Conservation (phyloP, 768 basidiomycete species). For the Leccinum pellstonianum region DNA sequence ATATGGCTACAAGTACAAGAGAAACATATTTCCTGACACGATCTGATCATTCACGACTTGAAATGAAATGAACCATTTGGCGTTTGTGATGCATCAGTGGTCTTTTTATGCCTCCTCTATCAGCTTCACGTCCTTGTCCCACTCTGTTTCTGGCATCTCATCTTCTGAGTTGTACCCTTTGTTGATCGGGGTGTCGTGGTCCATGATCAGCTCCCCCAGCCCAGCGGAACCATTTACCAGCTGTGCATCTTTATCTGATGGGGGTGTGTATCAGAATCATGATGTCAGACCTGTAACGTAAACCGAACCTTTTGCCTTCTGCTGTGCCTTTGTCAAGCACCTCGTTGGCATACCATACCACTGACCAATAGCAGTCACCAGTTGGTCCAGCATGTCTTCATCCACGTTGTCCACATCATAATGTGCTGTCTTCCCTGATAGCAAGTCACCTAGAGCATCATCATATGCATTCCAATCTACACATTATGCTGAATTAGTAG, state of each 20-base stretch:
- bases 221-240: not conserved
- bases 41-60: not conserved
- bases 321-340: not conserved
- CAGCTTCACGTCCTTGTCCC: not conserved
- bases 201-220: not conserved
- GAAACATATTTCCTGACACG: no score
- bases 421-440: not conserved
- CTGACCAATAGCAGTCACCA: not conserved
- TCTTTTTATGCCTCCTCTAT: not conserved
- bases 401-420: not conserved
- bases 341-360: not conserved
- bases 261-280: not conserved
- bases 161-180: not conserved
- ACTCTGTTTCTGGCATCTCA: not conserved
- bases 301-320: not conserved
- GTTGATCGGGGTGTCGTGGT: not conserved
- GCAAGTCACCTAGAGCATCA: not conserved
- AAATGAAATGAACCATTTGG: not conserved
- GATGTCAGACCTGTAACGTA: not conserved
- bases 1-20: not conserved
- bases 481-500: not conserved
- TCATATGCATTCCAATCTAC: not conserved
- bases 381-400: not conserved
- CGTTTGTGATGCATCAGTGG: not conserved
- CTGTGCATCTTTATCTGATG: not conserved